These are phyloP conservation scores for Nitzschia sp. DNA, from an alignment of 108 stramenopile genomes.

Conservation along the genomic window DNA sequence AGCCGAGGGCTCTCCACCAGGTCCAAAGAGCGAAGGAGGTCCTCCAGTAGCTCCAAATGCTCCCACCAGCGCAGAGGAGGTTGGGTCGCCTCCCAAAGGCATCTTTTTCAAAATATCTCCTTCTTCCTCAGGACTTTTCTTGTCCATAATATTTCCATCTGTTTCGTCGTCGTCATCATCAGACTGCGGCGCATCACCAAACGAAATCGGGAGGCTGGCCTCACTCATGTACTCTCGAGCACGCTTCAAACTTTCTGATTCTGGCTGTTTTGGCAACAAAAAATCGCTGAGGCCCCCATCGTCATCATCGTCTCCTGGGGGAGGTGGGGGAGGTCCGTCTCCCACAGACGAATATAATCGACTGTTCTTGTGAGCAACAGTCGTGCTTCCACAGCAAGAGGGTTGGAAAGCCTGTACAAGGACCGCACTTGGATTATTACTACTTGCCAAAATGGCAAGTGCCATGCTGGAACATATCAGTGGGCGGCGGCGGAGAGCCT, in stretches of 20 bases:
- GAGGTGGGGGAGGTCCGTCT: constrained; percentile 17
- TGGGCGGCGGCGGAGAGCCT: background rate
- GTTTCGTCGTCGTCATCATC: constrained; percentile 12
- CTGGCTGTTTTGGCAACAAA: constrained; percentile 40
- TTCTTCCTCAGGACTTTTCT: background rate
- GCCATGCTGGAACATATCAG: background rate
- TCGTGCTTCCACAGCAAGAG: too few relatives aligned
- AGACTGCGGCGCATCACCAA: background rate
- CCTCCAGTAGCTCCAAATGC: constrained; percentile 4
- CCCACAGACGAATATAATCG: constrained; percentile 36
- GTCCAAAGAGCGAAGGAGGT: constrained; percentile 13
- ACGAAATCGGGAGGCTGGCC: constrained; percentile 51
- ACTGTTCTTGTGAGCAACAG: too few relatives aligned
- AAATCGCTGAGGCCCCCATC: constrained; percentile 19
- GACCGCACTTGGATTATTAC: too few relatives aligned
- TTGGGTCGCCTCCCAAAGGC: background rate
- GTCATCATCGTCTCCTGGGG: constrained; percentile 13
- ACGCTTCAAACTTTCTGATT: constrained; percentile 49
- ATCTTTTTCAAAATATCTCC: background rate
- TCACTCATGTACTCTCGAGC: constrained; percentile 60
- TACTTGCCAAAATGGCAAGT: background rate
- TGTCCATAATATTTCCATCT: background rate
- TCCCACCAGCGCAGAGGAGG: constrained; percentile 13
- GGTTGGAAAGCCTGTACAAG: too few relatives aligned
- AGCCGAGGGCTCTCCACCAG: constrained; percentile 14